Conservation (phyloP, 2,329 filamentous ascomycete genomes). For the Exutisphaerella laricina region DNA sequence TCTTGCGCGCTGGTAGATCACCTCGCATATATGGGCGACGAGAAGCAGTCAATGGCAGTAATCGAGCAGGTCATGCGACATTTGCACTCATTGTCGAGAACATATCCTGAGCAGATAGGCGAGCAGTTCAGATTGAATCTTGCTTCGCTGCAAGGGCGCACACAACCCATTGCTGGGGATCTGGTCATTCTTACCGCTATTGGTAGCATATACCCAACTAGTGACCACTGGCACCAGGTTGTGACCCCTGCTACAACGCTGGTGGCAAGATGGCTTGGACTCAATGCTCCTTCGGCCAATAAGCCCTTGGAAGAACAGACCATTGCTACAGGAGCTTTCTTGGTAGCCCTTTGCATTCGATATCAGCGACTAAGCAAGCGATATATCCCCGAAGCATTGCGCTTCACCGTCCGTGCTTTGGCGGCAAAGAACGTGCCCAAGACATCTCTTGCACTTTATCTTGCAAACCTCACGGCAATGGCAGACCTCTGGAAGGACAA, state of each 20-base stretch:
- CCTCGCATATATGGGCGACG: constrained; percentile 53
- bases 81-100: constrained; percentile 85
- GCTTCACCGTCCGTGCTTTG: constrained; percentile 72
- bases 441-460: constrained; percentile 45
- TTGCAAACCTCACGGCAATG: constrained; percentile 61
- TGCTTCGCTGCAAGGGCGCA: constrained; percentile 47
- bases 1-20: constrained; percentile 61
- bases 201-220: constrained; percentile 82
- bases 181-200: constrained; percentile 78
- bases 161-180: constrained; percentile 61
- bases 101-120: constrained; percentile 71
- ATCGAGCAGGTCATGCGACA: constrained; percentile 81
- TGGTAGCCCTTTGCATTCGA: constrained; percentile 71
- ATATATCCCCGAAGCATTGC: constrained; percentile 82
- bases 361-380: constrained; percentile 80
- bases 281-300: constrained; percentile 57
- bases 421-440: constrained; percentile 35
- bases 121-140: constrained; percentile 73
- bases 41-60: constrained; percentile 53
- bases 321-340: constrained; percentile 67
- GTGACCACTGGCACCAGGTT: constrained; percentile 94
- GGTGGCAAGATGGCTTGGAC: constrained; percentile 76
- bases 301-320: constrained; percentile 61
- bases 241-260: constrained; percentile 82
- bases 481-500: constrained; percentile 69